Evolutionary conservation across 176 grass and related monocot species (phyloP).

Genomic region (Ensete glaucum): DNA sequence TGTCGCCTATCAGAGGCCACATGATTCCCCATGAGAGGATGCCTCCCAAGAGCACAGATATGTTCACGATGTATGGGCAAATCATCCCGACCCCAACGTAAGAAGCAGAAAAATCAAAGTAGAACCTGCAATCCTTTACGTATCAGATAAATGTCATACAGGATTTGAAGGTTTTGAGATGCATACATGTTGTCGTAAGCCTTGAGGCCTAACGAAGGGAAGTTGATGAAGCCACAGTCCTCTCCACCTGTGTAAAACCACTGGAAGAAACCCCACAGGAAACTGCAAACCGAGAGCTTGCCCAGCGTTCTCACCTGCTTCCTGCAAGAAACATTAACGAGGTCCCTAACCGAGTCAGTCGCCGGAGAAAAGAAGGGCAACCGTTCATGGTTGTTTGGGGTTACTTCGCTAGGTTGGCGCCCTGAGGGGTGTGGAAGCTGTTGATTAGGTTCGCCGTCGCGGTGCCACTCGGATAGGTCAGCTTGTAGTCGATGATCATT

Average conservation of each 20-base stretch:
- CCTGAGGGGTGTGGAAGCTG: constrained; percentile 72
- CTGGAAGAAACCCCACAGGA: constrained; percentile 83
- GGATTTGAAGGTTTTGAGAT: too few relatives aligned
- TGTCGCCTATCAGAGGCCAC: constrained; percentile 67
- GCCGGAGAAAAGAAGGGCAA: neutral
- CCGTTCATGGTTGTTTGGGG: neutral
- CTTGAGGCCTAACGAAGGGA: constrained; percentile 50
- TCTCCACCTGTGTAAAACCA: constrained; percentile 86
- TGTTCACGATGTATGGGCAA: constrained; percentile 73
- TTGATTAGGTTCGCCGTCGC: constrained; percentile 82
- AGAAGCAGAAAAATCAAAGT: constrained; percentile 75
- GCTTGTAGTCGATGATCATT: constrained; percentile 78
- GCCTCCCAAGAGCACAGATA: constrained; percentile 62
- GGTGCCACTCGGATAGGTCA: constrained; percentile 70
- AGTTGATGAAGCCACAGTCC: constrained; percentile 45
- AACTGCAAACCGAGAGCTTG: constrained; percentile 36
- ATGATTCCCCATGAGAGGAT: constrained; percentile 87
- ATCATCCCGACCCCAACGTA: constrained; percentile 87
- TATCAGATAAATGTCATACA: neutral
- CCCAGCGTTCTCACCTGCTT: constrained; percentile 43
- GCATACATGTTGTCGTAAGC: constrained; percentile 46
- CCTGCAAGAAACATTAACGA: constrained; percentile 18
- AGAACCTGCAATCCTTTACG: constrained; percentile 39
- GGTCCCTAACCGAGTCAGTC: neutral
- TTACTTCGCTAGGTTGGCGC: constrained; percentile 56